Evolutionary conservation across 768 basidiomycete genomes (phyloP), one percentile per base, ranked within the genome.

Genomic region (Mycena metata): DNA sequence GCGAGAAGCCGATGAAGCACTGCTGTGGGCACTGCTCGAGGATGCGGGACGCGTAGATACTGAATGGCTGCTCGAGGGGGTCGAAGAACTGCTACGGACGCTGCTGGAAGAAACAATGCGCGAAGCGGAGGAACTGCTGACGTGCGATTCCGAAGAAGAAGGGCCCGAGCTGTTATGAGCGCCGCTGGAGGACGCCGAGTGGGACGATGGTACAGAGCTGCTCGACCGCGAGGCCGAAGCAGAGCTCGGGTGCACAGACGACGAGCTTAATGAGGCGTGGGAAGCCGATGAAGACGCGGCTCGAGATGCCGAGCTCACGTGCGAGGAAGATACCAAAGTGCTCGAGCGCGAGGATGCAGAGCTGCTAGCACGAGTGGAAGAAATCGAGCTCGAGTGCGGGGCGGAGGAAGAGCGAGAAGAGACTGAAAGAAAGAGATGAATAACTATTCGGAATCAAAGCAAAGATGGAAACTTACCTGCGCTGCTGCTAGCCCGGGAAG

Each of bases 141-240:
- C 49, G 16, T 30, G 39, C 24, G 56, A 26, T 17, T 42, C 41
- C 4, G 41, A 58, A 35, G 23, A 26, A 17, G 17, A 12, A 10
- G 33, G 33, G 30, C 36, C 36, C 30, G 39, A 45, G 33, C 24
- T 33, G 55, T 39, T 56, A 12, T 15, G 21, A 42, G 39, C 55
- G 17, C 10, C 33, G 41, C 17, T 24, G 52, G 43, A 59, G 13
- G 43, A 43, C 16, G 43, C 42, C 10, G 45, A 46, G 30, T 21
- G 58, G 30, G 39, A 58, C 33, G 56, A n/a, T 30, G 59, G 30
- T 47, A 30, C 45, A 24, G 59, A 50, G 15, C 24, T 58, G 42
- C 24, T 42, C 10, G 49, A 13, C 10, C 23, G 49, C 49, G 49
- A 50, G 23, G 21, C 49, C 21, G 49, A 24, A 39, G 39, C 39